Evolutionary conservation across 2,329 filamentous ascomycete genomes (phyloP).

Genomic region (Pseudocercospora crystallina): DNA sequence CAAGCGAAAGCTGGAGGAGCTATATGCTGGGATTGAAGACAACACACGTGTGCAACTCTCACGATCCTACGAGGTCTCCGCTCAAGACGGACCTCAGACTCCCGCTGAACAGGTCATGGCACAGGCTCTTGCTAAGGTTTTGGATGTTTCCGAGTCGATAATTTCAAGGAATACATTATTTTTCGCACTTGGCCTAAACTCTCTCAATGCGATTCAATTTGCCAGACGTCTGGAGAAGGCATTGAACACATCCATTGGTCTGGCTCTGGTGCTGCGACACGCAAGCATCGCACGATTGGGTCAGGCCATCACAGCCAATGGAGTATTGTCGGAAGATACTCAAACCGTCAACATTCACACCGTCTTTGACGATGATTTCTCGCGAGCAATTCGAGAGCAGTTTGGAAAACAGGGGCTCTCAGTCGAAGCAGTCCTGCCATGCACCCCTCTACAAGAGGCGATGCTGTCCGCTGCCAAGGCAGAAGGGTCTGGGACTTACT

Average conservation of each 20-base stretch:
- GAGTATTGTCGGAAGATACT: not conserved
- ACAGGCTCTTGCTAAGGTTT: conserved; percentile 52
- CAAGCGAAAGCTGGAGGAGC: conserved; percentile 51
- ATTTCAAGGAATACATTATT: conserved; percentile 70
- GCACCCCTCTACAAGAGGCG: conserved; percentile 82
- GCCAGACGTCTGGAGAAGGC: conserved; percentile 58
- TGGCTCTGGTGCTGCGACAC: conserved; percentile 69
- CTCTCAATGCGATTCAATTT: conserved; percentile 71
- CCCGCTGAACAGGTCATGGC: conserved; percentile 58
- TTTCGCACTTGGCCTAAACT: conserved; percentile 66
- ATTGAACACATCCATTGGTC: conserved; percentile 53
- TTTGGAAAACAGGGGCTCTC: not conserved
- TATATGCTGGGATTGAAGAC: conserved; percentile 50
- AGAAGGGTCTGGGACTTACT: conserved; percentile 58
- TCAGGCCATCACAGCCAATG: not conserved
- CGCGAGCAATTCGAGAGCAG: no score
- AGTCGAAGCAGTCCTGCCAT: conserved; percentile 67
- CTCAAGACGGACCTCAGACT: conserved; percentile 50
- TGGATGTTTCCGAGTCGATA: conserved; percentile 45
- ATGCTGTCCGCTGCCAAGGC: conserved; percentile 67
- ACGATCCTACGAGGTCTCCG: conserved; percentile 33
- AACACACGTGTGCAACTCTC: conserved; percentile 47
- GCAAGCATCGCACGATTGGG: conserved; percentile 63
- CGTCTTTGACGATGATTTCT: conserved; percentile 5
- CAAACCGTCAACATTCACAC: not conserved